A percentile compares a stretch with the other conserved stretches of the same genome.
Conservation (phyloP, 2,329 filamentous ascomycete species). For the Talaromyces sp. region DNA sequence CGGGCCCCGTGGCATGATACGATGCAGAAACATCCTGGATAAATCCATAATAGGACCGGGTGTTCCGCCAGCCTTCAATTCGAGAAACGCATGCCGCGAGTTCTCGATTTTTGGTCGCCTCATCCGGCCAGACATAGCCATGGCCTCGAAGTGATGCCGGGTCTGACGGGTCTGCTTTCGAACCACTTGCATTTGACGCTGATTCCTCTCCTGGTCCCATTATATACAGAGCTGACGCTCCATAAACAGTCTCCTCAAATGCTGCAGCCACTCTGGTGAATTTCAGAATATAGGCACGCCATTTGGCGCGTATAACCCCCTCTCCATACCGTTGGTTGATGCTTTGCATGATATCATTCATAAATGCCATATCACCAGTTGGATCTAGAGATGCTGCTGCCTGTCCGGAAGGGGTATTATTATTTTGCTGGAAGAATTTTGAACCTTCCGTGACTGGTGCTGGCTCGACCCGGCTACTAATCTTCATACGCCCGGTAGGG, state of each 20-base stretch:
- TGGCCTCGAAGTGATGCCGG: slow-evolving; percentile 66
- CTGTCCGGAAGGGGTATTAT: slow-evolving; percentile 18
- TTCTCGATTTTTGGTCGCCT: slow-evolving; percentile 73
- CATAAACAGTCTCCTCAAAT: slow-evolving; percentile 94
- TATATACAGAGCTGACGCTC: slow-evolving; percentile 75
- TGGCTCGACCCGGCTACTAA: slow-evolving; percentile 79
- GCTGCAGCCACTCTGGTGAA: slow-evolving; percentile 89
- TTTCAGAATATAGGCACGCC: slow-evolving; percentile 89
- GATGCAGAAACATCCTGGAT: slow-evolving; percentile 62
- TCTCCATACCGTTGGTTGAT: slow-evolving; percentile 85
- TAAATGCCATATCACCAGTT: slow-evolving; percentile 84
- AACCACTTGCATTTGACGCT: slow-evolving; percentile 42
- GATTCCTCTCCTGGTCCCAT: slow-evolving; percentile 68
- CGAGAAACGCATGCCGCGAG: slow-evolving; percentile 85
- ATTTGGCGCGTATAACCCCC: slow-evolving; percentile 83
- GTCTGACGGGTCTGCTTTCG: slow-evolving; percentile 29
- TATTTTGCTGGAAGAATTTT: slow-evolving; percentile 58
- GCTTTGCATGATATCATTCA: slow-evolving; percentile 76
- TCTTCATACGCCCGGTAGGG: slow-evolving; percentile 87
- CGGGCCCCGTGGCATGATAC: slow-evolving; percentile 32
- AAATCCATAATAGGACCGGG: slow-evolving; percentile 90
- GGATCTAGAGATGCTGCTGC: slow-evolving; percentile 50
- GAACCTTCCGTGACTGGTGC: slow-evolving; percentile 80
- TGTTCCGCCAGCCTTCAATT: slow-evolving; percentile 96
- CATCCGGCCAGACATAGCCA: slow-evolving; percentile 92